Conservation (phyloP, 2,329 filamentous ascomycete species). For the Trichophyton simii region DNA sequence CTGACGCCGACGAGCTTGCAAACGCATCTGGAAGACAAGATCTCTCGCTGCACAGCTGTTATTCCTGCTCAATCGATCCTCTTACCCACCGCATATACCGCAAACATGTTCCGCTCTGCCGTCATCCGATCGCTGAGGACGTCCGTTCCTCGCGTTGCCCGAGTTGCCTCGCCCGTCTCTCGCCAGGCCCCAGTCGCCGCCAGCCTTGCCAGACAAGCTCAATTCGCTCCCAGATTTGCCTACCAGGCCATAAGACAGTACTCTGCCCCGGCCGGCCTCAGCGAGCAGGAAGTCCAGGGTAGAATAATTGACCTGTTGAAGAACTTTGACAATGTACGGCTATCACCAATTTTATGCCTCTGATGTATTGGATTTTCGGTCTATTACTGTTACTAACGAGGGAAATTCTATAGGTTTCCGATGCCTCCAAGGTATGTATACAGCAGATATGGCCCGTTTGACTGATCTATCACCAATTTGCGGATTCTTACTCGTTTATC, state of each 20-base stretch:
- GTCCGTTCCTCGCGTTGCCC: constrained; percentile 39
- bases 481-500: constrained; percentile 11
- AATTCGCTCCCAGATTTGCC: constrained; percentile 49
- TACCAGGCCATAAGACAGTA: constrained; percentile 70
- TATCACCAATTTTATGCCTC: not conserved
- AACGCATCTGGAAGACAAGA: not conserved
- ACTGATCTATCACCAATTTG: not conserved
- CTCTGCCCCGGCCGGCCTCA: constrained; percentile 65
- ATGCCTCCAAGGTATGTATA: constrained; percentile 43
- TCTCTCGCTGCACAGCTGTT: too few species aligned
- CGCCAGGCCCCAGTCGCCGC: constrained; percentile 45
- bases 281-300: constrained; percentile 74
- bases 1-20: constrained; percentile 1
- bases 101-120: constrained; percentile 79
- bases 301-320: constrained; percentile 85
- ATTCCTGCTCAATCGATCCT: not conserved
- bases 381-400: constrained; percentile 13
- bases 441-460: not conserved
- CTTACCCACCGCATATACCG: not conserved
- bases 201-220: constrained; percentile 49
- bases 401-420: constrained; percentile 27
- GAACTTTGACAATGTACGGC: constrained; percentile 88
- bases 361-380: not conserved
- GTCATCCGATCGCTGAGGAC: constrained; percentile 62
- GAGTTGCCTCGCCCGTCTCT: constrained; percentile 44